Percentiles rank a stretch among this genome's conserved stretches.
Conservation (phyloP, 192 early-diverging fungal species). For the Coemansia brasiliensis region DNA sequence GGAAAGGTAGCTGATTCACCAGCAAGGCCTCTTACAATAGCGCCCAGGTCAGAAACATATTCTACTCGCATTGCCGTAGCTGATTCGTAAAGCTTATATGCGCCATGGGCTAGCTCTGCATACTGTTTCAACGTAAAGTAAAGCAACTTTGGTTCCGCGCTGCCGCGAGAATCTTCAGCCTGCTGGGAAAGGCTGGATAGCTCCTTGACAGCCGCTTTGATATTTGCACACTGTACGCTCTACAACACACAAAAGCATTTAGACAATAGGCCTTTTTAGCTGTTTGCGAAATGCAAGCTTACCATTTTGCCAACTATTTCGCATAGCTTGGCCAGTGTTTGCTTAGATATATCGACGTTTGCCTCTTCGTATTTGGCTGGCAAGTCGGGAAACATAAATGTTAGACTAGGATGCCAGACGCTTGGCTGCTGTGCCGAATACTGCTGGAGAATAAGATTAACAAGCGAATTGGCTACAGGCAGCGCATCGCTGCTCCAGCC, state of each 20-base stretch:
- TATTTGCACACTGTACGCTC: slow-evolving; percentile 20
- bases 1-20: slow-evolving; percentile 7
- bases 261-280: neutral
- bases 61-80: slow-evolving; percentile 13
- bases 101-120: slow-evolving; percentile 15
- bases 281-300: neutral
- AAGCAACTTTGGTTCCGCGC: slow-evolving; percentile 2
- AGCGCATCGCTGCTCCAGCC: slow-evolving; percentile 33
- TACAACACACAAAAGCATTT: neutral
- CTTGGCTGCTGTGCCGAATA: slow-evolving; percentile 41
- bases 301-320: slow-evolving; percentile 16
- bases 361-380: slow-evolving; percentile 16
- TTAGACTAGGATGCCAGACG: slow-evolving; percentile 44
- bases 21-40: slow-evolving; percentile 13
- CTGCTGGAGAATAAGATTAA: slow-evolving; percentile 35
- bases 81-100: slow-evolving; percentile 5
- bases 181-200: slow-evolving; percentile 3
- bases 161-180: neutral
- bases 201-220: slow-evolving; percentile 18
- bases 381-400: slow-evolving; percentile 32
- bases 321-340: slow-evolving; percentile 17
- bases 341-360: neutral
- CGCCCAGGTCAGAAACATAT: slow-evolving; percentile 18
- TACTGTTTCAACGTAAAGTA: slow-evolving; percentile 17
- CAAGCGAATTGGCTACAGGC: slow-evolving; percentile 18